phyloP scores from a whole-genome alignment of 2,329 filamentous ascomycete species.

The Aspergillus viridinutans region DNA sequence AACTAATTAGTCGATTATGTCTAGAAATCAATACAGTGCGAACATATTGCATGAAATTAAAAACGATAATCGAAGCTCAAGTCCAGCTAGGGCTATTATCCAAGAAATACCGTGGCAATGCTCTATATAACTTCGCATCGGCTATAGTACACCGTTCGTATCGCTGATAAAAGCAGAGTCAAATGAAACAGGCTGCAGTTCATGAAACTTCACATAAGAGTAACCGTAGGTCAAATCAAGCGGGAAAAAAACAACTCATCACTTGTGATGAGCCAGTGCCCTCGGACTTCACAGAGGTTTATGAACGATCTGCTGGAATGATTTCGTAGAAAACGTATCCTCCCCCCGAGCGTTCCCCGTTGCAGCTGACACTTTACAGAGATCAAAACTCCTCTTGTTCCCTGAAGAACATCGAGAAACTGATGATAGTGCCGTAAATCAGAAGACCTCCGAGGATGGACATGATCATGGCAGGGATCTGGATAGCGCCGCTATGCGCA shows the following conservation, averaged over 20 bases:
- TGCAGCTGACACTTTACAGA: background rate
- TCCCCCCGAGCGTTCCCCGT: background rate
- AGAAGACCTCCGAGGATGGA: slow-evolving; percentile 85
- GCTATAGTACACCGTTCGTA: slow-evolving; percentile 19
- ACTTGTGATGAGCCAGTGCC: background rate
- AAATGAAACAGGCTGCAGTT: slow-evolving; percentile 6
- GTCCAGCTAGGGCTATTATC: background rate
- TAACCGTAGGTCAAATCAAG: slow-evolving; percentile 20
- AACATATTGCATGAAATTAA: background rate
- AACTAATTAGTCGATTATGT: background rate
- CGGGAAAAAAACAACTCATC: background rate
- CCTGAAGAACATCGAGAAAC: slow-evolving; percentile 96
- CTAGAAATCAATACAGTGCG: background rate
- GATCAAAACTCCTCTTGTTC: slow-evolving; percentile 88
- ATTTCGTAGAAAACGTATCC: background rate
- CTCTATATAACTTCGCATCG: slow-evolving; percentile 16
- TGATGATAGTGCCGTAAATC: slow-evolving; percentile 98
- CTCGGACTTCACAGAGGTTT: background rate
- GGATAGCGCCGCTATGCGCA: slow-evolving; percentile 80
- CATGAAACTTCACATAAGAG: slow-evolving; percentile 18
- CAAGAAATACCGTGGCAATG: slow-evolving; percentile 3
- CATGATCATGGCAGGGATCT: slow-evolving; percentile 86
- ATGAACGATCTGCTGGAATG: background rate
- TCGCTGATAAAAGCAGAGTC: slow-evolving; percentile 7
- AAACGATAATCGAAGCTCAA: background rate